Evolutionary conservation across 2,329 filamentous ascomycete species (phyloP).

Genomic region (Colletotrichum gloeosporioides): DNA sequence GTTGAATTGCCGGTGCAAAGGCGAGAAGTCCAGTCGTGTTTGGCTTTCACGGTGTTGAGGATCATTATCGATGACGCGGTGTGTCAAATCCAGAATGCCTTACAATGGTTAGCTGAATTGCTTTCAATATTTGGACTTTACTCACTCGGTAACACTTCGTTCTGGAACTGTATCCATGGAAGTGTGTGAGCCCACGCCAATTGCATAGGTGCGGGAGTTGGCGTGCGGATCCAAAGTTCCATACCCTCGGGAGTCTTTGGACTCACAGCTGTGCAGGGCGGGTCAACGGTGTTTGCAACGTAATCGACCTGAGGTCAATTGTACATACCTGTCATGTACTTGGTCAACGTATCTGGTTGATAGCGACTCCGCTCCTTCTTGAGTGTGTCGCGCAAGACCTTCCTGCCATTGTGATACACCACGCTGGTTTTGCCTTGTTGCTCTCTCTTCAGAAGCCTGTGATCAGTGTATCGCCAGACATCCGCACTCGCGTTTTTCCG

Average conservation of each 20-base stretch:
- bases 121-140: too few relatives aligned
- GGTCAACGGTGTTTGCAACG: fast-evolving
- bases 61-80: not conserved
- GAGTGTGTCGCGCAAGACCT: too few relatives aligned
- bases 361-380: not conserved
- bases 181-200: fast-evolving
- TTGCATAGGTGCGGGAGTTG: not conserved
- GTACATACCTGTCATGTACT: fast-evolving
- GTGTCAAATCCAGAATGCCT: not conserved
- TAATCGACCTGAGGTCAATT: fast-evolving
- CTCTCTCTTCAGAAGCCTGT: fast-evolving
- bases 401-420: too few relatives aligned
- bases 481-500: not conserved
- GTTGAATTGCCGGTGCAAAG: fast-evolving
- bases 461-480: not conserved
- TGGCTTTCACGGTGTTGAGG: not conserved
- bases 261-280: fast-evolving
- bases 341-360: not conserved
- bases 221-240: not conserved
- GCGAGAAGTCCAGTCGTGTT: not conserved
- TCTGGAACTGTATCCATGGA: fast-evolving
- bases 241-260: not conserved
- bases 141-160: fast-evolving
- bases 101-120: not conserved
- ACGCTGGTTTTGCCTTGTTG: not conserved